Base-by-base conservation (phyloP, 2,329 filamentous ascomycete genomes). In the Fusarium sp. region DNA sequence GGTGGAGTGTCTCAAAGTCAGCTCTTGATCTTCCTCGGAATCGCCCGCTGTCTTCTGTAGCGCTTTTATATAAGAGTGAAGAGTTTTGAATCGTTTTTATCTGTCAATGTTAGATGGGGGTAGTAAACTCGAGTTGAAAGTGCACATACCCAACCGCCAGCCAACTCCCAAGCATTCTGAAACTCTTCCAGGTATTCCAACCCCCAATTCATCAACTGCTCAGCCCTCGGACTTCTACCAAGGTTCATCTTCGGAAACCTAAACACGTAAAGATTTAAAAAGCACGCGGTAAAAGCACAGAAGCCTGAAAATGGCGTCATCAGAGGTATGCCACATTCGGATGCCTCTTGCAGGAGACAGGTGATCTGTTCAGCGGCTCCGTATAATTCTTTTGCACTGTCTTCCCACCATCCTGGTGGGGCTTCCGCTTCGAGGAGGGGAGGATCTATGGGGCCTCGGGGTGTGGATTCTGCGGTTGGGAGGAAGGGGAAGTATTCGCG, bases 401-500 rank as follows among this genome's bases (percentile, higher is more conserved):
- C 74, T 3, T 79, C 74, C 81, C 82, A 83, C 78, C 78, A 83
- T 0, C 77, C 77, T 0, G 73, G 69, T 0, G 81, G 81, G 0
- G 81, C 79, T 10, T 77, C 71, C 0, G 77, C 78, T 38, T 81
- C 77, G 0, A 83, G 75, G 0, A 77, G 74, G 0, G 81, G 81
- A 1, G 78, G 80, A 14, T 83, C 81, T 0, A 82, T 70, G 0
- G 81, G 81, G 0, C 81, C 81, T 0, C 73, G 58, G 0, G 81
- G 82, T 2, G 73, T 73, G 1, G 76, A 70, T 11, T 78, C 74
- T 0, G 74, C 65, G 0, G 77, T 79, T 0, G 82, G 82, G 0
- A 83, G 59, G 46, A 83, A 83, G 0, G 82, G 82, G 0, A 83
- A 78, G 34, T 83, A 83, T 53, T 83, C 82, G 3, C 82, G 72